Base-by-base conservation (phyloP, 257 asterid species). In the Nicotiana paniculata region DNA sequence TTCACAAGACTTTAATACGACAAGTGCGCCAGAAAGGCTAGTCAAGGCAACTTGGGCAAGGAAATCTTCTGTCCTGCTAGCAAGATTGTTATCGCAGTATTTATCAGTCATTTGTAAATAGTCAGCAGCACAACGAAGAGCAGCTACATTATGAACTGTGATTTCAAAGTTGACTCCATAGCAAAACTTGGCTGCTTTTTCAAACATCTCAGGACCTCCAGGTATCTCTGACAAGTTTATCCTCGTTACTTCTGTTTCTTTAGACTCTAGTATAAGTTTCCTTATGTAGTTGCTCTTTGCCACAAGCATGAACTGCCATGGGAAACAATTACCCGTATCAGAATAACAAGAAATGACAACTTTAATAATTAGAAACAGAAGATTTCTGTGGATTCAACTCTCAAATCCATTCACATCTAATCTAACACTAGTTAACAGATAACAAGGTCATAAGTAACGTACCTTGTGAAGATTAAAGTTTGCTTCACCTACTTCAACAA, bases 81-180 rank as follows among this genome's bases (percentile, higher is more conserved):
- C 93, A 1, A 96, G 94, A 83, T 93, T 96, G 63, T 80, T 86
- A 48, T 93, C 97, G 62, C 92, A 93, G 70, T 91, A 96, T 33
- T 88, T 86, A 77, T 96, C 98, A 37, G 97, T 93, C 99, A 96
- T 96, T 59, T 94, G 95, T 4, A 96, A 89, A 79, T 87, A 94
- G 70, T 94, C 98, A 9, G 99, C 97, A 9, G 97, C 98, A 77
- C 99, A 96, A 12, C 98, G 87, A 6, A 96, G 91, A 3, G 97
- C 95, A 0, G 97, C 99, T 6, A 96, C 97, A 91, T 94, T 94
- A 39, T 96, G 93, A 12, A 96, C 97, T 1, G 98, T 96, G 90
- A 94, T 96, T 91, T 96, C 98, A 77, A 96, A 96, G 91, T 96
- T 96, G 26, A 93, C 97, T 3, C 97, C 98, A 6, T 94, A 96